Conservation (phyloP, 1,284 basidiomycete genomes). For the Rugosomyces carneus region DNA sequence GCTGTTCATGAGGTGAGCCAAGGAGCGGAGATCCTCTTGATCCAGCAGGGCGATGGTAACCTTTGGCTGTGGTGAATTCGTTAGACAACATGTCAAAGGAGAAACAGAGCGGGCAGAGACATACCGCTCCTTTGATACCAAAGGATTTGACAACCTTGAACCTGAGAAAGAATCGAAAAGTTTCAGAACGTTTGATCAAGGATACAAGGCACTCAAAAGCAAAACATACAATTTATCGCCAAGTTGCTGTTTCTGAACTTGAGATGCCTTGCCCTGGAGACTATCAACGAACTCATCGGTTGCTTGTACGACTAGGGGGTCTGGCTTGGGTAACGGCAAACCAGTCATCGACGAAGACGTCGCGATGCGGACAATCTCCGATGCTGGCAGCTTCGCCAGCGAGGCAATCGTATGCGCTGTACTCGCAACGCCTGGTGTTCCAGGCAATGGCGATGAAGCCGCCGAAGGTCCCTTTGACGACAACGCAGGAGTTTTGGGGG, state of each 20-base stretch:
- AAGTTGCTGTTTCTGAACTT: slow-evolving; percentile 75
- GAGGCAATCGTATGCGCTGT: slow-evolving; percentile 49
- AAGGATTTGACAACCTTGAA: slow-evolving; percentile 76
- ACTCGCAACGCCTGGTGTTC: slow-evolving; percentile 36
- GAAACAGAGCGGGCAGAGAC: slow-evolving; percentile 21
- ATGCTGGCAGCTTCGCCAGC: slow-evolving; percentile 61
- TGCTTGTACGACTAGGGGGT: slow-evolving; percentile 58
- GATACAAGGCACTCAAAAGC: neutral
- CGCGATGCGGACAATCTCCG: slow-evolving; percentile 63
- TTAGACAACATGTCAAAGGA: slow-evolving; percentile 9
- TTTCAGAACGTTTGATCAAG: neutral
- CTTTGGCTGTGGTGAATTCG: slow-evolving; percentile 49
- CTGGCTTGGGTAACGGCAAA: slow-evolving; percentile 64
- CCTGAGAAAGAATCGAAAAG: slow-evolving; percentile 26
- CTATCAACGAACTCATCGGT: slow-evolving; percentile 78
- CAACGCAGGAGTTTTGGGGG: slow-evolving; percentile 66
- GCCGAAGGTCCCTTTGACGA: slow-evolving; percentile 68
- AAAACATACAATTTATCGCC: slow-evolving; percentile 73
- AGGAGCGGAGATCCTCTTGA: slow-evolving; percentile 74
- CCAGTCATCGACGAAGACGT: slow-evolving; percentile 49
- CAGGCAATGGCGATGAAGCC: slow-evolving; percentile 59
- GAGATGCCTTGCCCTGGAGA: slow-evolving; percentile 54
- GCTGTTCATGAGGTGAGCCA: slow-evolving; percentile 84
- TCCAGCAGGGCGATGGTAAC: slow-evolving; percentile 79
- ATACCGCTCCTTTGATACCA: slow-evolving; percentile 72